Conservation (phyloP, 2,329 filamentous ascomycete species). For the Sporothrix mexicana region DNA sequence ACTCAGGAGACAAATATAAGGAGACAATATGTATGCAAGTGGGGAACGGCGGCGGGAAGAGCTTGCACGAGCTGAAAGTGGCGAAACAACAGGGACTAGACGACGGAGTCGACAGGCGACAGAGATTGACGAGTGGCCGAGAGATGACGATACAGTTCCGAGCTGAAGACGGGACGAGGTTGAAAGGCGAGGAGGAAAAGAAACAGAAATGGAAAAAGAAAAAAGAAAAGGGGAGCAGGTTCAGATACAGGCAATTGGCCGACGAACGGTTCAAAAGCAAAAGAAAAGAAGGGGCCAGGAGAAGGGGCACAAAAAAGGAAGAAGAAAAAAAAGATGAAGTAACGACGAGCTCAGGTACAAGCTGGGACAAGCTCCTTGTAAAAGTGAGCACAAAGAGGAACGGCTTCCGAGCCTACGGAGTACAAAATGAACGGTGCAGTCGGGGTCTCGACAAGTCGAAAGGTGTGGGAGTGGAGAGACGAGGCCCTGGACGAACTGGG, state of each 20-base stretch:
- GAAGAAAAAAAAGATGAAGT: too few relatives aligned
- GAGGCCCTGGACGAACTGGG: neutral
- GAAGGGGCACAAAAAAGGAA: too few relatives aligned
- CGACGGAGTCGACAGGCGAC: neutral
- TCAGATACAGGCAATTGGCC: conserved; percentile 24
- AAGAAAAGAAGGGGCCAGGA: neutral
- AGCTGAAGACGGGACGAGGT: neutral
- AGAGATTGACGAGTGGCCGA: conserved; percentile 1
- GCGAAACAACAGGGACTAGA: conserved; percentile 11
- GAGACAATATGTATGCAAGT: conserved; percentile 6
- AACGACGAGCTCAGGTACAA: neutral
- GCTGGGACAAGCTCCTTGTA: conserved; percentile 19
- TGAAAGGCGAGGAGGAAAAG: neutral
- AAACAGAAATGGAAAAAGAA: neutral
- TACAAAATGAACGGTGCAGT: neutral
- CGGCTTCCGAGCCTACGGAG: conserved; percentile 6
- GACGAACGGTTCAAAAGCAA: neutral
- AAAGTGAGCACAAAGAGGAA: conserved; percentile 23
- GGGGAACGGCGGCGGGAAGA: conserved; percentile 3
- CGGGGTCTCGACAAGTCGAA: conserved; percentile 17
- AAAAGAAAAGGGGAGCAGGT: neutral
- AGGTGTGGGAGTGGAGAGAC: conserved; percentile 9
- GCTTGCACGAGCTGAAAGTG: conserved; percentile 25
- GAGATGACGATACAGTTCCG: neutral
- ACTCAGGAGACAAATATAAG: conserved; percentile 1